Percentiles rank a stretch among this genome's conserved stretches.
phyloP scores from a whole-genome alignment of 257 asterid genomes.

The Solanum verrucosum region DNA sequence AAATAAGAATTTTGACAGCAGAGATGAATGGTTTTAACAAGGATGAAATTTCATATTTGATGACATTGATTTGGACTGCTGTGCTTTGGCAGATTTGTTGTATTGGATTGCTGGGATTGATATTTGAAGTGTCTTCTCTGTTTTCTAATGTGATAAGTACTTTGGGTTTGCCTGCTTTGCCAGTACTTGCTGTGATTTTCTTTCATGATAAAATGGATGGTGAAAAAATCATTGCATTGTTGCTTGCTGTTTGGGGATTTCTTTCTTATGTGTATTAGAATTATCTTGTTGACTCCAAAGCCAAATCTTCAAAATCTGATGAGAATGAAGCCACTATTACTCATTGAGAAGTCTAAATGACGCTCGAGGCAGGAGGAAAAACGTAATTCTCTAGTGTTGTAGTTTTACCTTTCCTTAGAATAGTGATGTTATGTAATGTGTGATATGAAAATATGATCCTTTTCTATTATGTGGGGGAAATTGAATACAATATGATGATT shows the following conservation, averaged over 20 bases:
- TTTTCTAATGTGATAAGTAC: conserved; percentile 29
- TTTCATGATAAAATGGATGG: conserved; percentile 34
- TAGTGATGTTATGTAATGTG: neutral
- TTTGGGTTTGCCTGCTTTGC: conserved; percentile 14
- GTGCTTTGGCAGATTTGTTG: conserved; percentile 26
- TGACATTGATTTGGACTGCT: conserved; percentile 28
- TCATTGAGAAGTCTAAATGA: neutral
- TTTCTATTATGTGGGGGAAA: neutral
- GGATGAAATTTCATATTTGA: conserved; percentile 16
- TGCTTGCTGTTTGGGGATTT: conserved; percentile 34
- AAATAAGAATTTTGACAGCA: conserved; percentile 2
- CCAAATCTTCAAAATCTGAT: conserved; percentile 3
- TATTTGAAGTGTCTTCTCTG: conserved; percentile 27
- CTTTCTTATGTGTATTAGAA: conserved; percentile 25
- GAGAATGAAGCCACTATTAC: neutral
- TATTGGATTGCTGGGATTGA: conserved; percentile 23
- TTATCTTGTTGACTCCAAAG: conserved; percentile 23
- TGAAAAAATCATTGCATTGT: conserved; percentile 17
- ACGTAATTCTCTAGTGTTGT: neutral
- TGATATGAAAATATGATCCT: neutral
- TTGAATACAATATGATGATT: neutral
- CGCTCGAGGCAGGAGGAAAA: neutral
- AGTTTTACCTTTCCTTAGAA: neutral
- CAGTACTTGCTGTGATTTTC: conserved; percentile 28
- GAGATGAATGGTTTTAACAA: conserved; percentile 9